Conservation (phyloP, 345 rosid species). For the Brassica carinata region DNA sequence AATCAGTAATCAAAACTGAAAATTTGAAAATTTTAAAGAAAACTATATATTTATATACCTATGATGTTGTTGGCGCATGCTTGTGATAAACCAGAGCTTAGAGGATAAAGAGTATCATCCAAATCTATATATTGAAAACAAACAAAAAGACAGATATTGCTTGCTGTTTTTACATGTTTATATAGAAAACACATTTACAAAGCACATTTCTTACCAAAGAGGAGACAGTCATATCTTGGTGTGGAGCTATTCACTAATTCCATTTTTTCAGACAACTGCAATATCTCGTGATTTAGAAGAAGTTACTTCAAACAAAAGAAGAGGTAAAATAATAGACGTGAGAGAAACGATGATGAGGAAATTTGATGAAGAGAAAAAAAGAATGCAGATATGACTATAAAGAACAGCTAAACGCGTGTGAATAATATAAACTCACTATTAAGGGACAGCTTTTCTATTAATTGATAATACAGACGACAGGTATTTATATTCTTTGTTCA, state of each 20-base stretch:
- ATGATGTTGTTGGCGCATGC: slow-evolving; percentile 56
- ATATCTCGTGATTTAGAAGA: slow-evolving; percentile 5
- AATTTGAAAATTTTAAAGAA: no score
- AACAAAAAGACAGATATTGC: neutral
- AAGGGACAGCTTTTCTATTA: neutral
- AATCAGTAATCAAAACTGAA: neutral
- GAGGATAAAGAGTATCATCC: slow-evolving; percentile 74
- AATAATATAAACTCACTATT: slow-evolving; percentile 12
- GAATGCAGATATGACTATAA: slow-evolving; percentile 23
- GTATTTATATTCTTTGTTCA: neutral
- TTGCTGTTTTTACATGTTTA: neutral
- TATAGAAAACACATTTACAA: neutral
- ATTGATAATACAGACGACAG: neutral
- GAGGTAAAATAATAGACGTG: neutral
- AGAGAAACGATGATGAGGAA: neutral
- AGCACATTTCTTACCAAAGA: slow-evolving; percentile 58
- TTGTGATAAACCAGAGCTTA: slow-evolving; percentile 58
- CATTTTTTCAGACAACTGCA: slow-evolving; percentile 25
- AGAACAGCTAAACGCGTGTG: slow-evolving; percentile 17
- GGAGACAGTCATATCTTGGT: slow-evolving; percentile 70
- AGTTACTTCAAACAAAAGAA: neutral
- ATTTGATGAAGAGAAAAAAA: slow-evolving; percentile 29
- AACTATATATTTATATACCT: slow-evolving; percentile 35
- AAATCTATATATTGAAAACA: slow-evolving; percentile 46
- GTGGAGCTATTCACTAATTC: slow-evolving; percentile 29